Base-by-base conservation (phyloP, 2,329 filamentous ascomycete species). In the Pseudogymnoascus pannorum region DNA sequence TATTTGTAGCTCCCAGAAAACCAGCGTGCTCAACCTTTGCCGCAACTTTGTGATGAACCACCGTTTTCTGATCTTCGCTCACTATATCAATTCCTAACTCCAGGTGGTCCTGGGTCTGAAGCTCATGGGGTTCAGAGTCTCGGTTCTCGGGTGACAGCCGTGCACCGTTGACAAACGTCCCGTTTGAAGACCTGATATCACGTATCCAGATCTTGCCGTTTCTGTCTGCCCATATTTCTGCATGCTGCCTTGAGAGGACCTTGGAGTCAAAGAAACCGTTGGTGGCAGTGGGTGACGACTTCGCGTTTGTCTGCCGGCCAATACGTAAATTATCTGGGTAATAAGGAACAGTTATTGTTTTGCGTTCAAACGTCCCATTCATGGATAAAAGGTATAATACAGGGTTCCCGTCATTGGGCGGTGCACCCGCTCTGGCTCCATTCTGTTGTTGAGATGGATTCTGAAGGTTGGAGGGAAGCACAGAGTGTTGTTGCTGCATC, bases 191-290 rank as follows among this genome's bases (percentile, higher is more conserved):
- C 75, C 97, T 99, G 68, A 99, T 89, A 75, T 99, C 94, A 62
- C 92, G 86, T 68, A 99, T 97, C 83, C 87, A 97, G 44, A 99
- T 88, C 72, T 96, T 96, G 60, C 92, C 92, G 64, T 77, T 80
- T 65, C 89, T 87, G 60, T 90, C 87, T 12, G 94, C 92, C 86
- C 92, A 97, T 36, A 99, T 89, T 73, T 99, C 94, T 35, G 94
- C 94, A 74, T 99, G 94, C 72, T 97, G 92, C 69, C 94, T 84
- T 38, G 94, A 97, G 22, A 99, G 82, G 24, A 99, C 94, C 75
- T 99, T 99, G 59, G 93, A 97, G 74, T 99, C 94, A 71, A 99
- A 99, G 75, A 89, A 99, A 35, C 94, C 94, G 75, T 99, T 99
- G 64, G 87, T 77, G 0, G 91, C 87, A 0, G 92, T 96, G 0